phyloP scores from a whole-genome alignment of 192 early-diverging fungal species.

The Coemansia sp. region DNA sequence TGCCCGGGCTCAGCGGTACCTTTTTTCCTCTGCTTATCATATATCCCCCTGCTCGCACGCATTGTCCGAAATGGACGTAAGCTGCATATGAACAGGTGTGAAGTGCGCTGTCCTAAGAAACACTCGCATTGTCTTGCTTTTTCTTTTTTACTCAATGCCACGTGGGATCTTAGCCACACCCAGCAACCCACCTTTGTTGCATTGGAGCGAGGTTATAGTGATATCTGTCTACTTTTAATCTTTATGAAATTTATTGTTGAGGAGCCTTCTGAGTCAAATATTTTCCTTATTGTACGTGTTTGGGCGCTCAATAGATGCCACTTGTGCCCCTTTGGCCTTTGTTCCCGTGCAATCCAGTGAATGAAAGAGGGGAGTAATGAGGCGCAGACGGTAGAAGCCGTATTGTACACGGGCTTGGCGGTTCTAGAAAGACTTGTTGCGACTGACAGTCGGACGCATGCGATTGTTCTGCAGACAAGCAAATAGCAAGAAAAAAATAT shows the following conservation, averaged over 20 bases:
- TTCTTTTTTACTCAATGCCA: not conserved
- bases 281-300: not conserved
- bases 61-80: not conserved
- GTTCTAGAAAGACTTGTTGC: not conserved
- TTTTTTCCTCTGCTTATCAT: not conserved
- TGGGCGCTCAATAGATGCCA: not conserved
- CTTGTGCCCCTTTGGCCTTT: not conserved
- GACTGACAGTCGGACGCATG: not conserved
- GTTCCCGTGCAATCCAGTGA: not conserved
- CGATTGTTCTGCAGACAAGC: not conserved
- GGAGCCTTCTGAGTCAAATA: not conserved
- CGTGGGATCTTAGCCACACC: not conserved
- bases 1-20: not conserved
- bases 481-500: not conserved
- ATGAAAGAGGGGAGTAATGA: not conserved
- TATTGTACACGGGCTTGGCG: constrained; percentile 10
- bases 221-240: not conserved
- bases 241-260: not conserved
- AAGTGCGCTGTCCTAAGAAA: not conserved
- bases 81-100: not conserved
- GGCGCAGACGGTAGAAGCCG: not conserved
- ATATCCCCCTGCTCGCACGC: not conserved
- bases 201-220: not conserved
- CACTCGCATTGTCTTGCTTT: not conserved
- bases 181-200: not conserved